Percentiles rank a stretch among this genome's conserved stretches.
phyloP scores from a whole-genome alignment of 257 asterid species.

The Avicennia marina region DNA sequence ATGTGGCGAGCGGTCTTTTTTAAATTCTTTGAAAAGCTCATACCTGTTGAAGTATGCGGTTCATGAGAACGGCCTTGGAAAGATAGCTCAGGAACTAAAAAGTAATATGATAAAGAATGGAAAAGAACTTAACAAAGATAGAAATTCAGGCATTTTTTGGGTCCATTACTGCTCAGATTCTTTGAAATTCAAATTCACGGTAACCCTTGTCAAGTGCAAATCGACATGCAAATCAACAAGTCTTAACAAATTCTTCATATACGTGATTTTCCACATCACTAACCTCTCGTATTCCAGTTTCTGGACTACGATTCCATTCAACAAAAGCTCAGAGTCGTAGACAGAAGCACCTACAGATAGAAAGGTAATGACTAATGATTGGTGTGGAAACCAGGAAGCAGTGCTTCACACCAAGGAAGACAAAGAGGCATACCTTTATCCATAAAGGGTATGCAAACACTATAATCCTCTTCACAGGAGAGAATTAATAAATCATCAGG shows the following conservation, averaged over 20 bases:
- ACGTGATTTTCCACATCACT: not conserved
- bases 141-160: too few species aligned
- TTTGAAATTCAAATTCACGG: too few species aligned
- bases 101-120: not conserved
- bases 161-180: too few species aligned
- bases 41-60: conserved; percentile 30
- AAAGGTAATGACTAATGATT: not conserved
- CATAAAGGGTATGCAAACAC: conserved; percentile 70
- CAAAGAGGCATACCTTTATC: conserved; percentile 65
- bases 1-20: not conserved
- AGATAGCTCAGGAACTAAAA: not conserved
- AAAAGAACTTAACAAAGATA: too few species aligned
- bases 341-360: conserved; percentile 59
- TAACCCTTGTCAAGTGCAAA: too few species aligned
- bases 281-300: conserved; percentile 85
- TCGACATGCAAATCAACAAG: not conserved
- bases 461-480: conserved; percentile 91
- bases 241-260: too few species aligned
- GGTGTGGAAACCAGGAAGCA: not conserved
- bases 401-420: not conserved
- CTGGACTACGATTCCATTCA: conserved; percentile 92
- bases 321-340: conserved; percentile 85
- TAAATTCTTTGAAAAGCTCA: conserved; percentile 32
- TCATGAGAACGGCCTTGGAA: too few species aligned
- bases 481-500: conserved; percentile 70